phyloP scores from a whole-genome alignment of 2,329 filamentous ascomycete genomes.

The Magnaporthales sp. region DNA sequence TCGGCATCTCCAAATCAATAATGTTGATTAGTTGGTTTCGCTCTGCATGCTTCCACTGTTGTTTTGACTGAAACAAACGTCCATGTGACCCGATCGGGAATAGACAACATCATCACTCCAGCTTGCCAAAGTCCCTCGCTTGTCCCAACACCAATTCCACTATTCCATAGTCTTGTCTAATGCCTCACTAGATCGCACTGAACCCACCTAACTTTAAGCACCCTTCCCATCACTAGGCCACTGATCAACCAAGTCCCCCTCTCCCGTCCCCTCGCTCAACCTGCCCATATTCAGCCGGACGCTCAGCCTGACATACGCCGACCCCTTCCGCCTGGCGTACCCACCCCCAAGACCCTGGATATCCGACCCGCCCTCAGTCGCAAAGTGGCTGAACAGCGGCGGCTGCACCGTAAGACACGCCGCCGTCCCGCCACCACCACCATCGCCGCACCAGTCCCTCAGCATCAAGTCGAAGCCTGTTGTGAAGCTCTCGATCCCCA shows the following conservation, averaged over 20 bases:
- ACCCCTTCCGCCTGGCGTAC: conserved; percentile 16
- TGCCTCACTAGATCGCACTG: too few species aligned
- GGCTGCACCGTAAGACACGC: conserved; percentile 21
- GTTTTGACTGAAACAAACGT: too few species aligned
- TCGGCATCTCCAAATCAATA: background rate
- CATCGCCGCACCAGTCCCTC: conserved; percentile 30
- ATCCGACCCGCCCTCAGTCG: conserved; percentile 16
- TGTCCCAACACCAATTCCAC: too few species aligned
- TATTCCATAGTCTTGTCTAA: too few species aligned
- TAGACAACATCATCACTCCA: too few species aligned
- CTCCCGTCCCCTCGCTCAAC: conserved; percentile 11
- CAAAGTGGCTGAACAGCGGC: conserved; percentile 20
- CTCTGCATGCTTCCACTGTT: too few species aligned
- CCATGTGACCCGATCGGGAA: too few species aligned
- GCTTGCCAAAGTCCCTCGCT: too few species aligned
- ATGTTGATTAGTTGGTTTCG: too few species aligned
- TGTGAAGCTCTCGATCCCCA: conserved; percentile 30
- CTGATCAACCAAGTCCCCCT: conserved; percentile 14
- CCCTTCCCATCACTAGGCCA: conserved; percentile 14
- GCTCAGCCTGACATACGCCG: conserved; percentile 19
- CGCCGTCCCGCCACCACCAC: background rate
- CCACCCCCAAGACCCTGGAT: conserved; percentile 19
- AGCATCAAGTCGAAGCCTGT: conserved; percentile 34
- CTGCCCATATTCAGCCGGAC: conserved; percentile 18
- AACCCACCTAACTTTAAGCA: too few species aligned